Conservation (phyloP, 2,329 filamentous ascomycete species). For the Monosporascus cannonballus region DNA sequence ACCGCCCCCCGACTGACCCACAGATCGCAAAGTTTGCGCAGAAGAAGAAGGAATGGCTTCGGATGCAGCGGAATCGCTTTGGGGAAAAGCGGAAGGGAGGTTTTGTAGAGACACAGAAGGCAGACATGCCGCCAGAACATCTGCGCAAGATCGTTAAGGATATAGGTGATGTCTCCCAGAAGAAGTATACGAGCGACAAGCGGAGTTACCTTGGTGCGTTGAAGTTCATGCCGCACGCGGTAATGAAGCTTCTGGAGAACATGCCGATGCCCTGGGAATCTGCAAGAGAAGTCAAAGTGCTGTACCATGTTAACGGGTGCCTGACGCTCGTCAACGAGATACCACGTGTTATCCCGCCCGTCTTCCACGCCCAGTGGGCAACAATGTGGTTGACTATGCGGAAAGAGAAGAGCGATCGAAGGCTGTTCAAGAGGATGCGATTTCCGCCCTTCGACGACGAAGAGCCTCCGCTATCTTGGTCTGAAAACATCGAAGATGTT, state of each 20-base stretch:
- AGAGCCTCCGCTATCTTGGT: constrained; percentile 95
- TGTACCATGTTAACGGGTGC: constrained; percentile 98
- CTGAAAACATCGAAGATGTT: constrained; percentile 97
- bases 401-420: constrained; percentile 90
- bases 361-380: constrained; percentile 98
- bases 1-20: constrained; percentile 72
- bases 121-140: constrained; percentile 97
- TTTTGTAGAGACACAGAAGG: constrained; percentile 96
- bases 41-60: constrained; percentile 99
- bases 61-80: constrained; percentile 83
- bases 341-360: constrained; percentile 92
- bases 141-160: constrained; percentile 96
- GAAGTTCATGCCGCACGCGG: constrained; percentile 99
- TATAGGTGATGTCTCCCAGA: constrained; percentile 98
- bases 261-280: constrained; percentile 99
- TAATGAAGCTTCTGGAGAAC: constrained; percentile 94
- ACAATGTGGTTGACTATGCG: constrained; percentile 99
- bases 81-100: constrained; percentile 95
- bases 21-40: constrained; percentile 91
- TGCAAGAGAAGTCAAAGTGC: constrained; percentile 88
- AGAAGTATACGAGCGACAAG: constrained; percentile 98
- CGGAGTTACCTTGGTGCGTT: constrained; percentile 93
- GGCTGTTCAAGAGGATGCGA: constrained; percentile 97
- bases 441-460: constrained; percentile 99
- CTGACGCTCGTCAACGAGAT: constrained; percentile 95